These are phyloP conservation scores for Russula brevipes DNA, from an alignment of 768 basidiomycete species.

Conservation along the genomic window DNA sequence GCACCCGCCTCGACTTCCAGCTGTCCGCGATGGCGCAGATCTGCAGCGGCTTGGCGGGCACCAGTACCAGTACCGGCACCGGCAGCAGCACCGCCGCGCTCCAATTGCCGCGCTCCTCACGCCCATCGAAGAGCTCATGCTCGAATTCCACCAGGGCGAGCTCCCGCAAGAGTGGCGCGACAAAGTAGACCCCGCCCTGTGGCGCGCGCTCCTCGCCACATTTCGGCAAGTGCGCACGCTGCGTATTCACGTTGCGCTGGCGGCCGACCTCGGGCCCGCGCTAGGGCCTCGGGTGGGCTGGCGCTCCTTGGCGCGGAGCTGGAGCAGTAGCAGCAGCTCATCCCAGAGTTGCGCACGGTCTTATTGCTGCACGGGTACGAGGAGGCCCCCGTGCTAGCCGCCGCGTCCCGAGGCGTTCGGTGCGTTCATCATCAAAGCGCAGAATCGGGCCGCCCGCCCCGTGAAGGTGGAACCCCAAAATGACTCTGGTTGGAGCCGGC, in stretches of 20 bases:
- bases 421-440: neutral
- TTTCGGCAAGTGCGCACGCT: neutral
- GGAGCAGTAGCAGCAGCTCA: neutral
- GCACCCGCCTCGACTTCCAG: constrained; percentile 12
- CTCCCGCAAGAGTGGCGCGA: neutral
- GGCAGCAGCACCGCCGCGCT: too few species aligned
- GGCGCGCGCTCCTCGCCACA: neutral
- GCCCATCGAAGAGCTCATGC: constrained; percentile 8
- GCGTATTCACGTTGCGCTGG: constrained; percentile 10
- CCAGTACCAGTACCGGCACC: neutral
- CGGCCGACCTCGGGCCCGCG: neutral
- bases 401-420: neutral
- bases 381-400: neutral
- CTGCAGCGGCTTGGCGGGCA: neutral
- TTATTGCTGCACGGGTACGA: constrained; percentile 12
- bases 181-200: constrained; percentile 2
- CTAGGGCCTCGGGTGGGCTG: neutral
- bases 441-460: neutral
- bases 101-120: neutral
- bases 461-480: constrained; percentile 1
- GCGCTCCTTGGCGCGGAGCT: neutral
- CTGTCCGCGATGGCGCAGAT: constrained; percentile 8
- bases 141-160: constrained; percentile 2
- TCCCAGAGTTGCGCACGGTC: constrained; percentile 5
- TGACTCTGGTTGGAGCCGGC: neutral